Percentiles rank a stretch among this genome's conserved stretches.
phyloP scores from a whole-genome alignment of 2,329 filamentous ascomycete species.

The Claviceps pazoutovae region DNA sequence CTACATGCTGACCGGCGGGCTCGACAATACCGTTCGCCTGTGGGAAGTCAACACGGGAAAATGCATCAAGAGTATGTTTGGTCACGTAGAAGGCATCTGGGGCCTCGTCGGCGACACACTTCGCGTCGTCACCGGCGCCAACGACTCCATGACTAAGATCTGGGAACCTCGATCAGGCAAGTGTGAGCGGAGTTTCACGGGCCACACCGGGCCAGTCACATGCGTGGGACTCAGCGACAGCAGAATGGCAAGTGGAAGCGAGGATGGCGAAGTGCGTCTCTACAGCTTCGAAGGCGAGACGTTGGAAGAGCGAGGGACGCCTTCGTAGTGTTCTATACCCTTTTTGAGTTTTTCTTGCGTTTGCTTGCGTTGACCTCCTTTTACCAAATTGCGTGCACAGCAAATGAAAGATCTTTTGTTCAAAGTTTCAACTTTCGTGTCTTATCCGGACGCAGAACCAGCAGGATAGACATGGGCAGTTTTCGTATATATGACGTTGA shows the following conservation, averaged over 20 bases:
- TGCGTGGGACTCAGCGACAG: conserved; percentile 86
- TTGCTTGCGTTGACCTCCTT: background rate
- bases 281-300: conserved; percentile 55
- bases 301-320: conserved; percentile 36
- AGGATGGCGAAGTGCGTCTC: conserved; percentile 82
- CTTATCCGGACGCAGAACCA: background rate
- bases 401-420: background rate
- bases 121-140: conserved; percentile 74
- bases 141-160: conserved; percentile 85
- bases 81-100: conserved; percentile 94
- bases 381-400: background rate
- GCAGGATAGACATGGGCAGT: background rate
- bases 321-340: conserved; percentile 21
- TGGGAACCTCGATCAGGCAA: conserved; percentile 90
- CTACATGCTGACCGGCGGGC: conserved; percentile 84
- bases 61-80: conserved; percentile 87
- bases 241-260: conserved; percentile 78
- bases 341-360: background rate
- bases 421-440: background rate
- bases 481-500: background rate
- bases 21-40: conserved; percentile 82
- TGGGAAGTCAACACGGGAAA: conserved; percentile 78
- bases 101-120: conserved; percentile 78
- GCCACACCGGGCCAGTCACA: conserved; percentile 81
- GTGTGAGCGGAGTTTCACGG: conserved; percentile 84